Evolutionary conservation across 2,329 filamentous ascomycete species (phyloP).

Genomic region (Metarhizium rileyi): DNA sequence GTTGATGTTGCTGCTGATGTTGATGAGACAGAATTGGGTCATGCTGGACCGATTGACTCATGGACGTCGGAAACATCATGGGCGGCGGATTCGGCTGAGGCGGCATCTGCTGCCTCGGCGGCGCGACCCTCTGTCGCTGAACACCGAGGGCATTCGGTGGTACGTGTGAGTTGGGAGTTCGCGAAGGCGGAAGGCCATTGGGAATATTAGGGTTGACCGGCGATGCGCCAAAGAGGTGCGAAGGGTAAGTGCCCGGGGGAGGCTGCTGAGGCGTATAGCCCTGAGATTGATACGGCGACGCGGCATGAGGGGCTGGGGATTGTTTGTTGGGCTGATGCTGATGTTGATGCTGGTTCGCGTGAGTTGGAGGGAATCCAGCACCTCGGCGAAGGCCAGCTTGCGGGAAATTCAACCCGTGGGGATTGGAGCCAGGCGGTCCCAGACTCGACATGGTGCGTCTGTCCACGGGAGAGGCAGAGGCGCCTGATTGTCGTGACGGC

Average conservation of each 20-base stretch:
- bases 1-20: conserved; percentile 24
- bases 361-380: conserved; percentile 33
- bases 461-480: conserved; percentile 1
- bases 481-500: not conserved
- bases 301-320: conserved; percentile 43
- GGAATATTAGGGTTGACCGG: conserved; percentile 37
- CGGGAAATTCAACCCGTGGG: conserved; percentile 43
- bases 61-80: conserved; percentile 27
- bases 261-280: conserved; percentile 44
- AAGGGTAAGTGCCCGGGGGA: conserved; percentile 36
- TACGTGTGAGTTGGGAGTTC: conserved; percentile 33
- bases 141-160: conserved; percentile 38
- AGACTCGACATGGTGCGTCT: conserved; percentile 35
- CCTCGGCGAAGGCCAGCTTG: conserved; percentile 40
- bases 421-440: conserved; percentile 39
- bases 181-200: conserved; percentile 32
- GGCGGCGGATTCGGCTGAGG: conserved; percentile 26
- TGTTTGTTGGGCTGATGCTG: conserved; percentile 45
- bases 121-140: conserved; percentile 34
- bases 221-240: conserved; percentile 42
- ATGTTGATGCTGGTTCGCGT: conserved; percentile 39
- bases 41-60: conserved; percentile 33
- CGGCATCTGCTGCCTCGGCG: conserved; percentile 36
- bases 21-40: conserved; percentile 35
- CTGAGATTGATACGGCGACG: conserved; percentile 45